Conservation (phyloP, 805 yeast genomes). For the Dipodascus geniculatus region DNA sequence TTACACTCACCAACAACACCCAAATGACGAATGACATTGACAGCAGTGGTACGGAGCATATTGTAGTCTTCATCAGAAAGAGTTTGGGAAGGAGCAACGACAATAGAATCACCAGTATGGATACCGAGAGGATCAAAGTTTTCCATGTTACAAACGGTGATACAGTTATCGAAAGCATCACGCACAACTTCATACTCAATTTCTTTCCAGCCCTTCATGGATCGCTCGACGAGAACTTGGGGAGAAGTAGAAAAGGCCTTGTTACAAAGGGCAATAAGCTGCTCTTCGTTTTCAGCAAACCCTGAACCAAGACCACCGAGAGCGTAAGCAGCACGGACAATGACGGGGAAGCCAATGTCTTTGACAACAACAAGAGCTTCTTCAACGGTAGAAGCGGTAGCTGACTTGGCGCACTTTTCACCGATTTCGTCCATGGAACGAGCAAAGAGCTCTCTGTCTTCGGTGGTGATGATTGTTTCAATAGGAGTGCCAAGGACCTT, state of each 20-base stretch:
- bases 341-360: constrained; percentile 86
- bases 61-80: constrained; percentile 93
- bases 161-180: constrained; percentile 94
- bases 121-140: constrained; percentile 97
- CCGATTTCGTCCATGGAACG: constrained; percentile 87
- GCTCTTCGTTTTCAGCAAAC: constrained; percentile 79
- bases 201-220: constrained; percentile 99
- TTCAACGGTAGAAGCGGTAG: constrained; percentile 65
- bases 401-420: constrained; percentile 92
- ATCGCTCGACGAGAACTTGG: constrained; percentile 87
- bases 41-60: constrained; percentile 96
- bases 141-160: constrained; percentile 98
- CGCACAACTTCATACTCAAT: constrained; percentile 98
- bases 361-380: constrained; percentile 81
- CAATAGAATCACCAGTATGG: constrained; percentile 98
- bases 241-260: constrained; percentile 94
- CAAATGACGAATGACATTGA: constrained; percentile 89
- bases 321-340: constrained; percentile 95
- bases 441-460: constrained; percentile 94
- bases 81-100: constrained; percentile 97
- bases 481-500: constrained; percentile 94
- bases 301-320: constrained; percentile 98
- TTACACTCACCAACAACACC: constrained; percentile 99
- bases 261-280: constrained; percentile 72
- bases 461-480: constrained; percentile 92